Percentiles rank a stretch among this genome's conserved stretches.
These are phyloP conservation scores for Trichosanthes truncata DNA, from an alignment of 306 rosid species.

Conservation along the genomic window DNA sequence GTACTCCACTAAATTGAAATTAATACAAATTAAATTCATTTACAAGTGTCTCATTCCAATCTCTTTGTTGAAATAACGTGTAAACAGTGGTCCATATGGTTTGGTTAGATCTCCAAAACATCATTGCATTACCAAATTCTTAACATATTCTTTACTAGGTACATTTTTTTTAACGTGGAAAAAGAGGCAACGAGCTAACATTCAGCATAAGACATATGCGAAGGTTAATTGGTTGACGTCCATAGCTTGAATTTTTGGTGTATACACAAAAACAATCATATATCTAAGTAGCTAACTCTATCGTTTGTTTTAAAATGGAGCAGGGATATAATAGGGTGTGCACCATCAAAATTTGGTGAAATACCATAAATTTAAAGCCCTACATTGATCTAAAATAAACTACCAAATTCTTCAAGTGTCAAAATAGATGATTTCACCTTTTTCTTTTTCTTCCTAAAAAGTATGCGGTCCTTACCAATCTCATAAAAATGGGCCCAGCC, in stretches of 20 bases:
- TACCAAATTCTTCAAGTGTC: not conserved
- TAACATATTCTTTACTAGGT: not conserved
- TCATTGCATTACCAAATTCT: not conserved
- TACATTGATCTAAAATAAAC: not conserved
- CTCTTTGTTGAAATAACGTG: no score
- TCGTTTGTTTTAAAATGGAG: not conserved
- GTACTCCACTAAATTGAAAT: no score
- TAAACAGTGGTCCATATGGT: no score
- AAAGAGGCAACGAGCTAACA: not conserved
- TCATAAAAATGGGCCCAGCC: not conserved
- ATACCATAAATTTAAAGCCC: not conserved
- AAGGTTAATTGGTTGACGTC: not conserved
- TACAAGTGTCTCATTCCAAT: no score
- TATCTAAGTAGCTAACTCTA: not conserved
- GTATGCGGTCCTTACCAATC: not conserved
- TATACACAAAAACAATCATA: not conserved
- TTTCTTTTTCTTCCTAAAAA: not conserved
- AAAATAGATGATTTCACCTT: not conserved
- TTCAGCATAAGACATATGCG: not conserved
- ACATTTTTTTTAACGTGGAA: not conserved
- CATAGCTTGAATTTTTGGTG: not conserved
- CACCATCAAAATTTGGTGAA: not conserved
- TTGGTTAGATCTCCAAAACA: not conserved
- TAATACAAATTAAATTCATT: no score
- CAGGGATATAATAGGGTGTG: not conserved